Evolutionary conservation across 441 rosid genomes (phyloP), one percentile per base, ranked within the genome.

Genomic region (Populus hybrid): DNA sequence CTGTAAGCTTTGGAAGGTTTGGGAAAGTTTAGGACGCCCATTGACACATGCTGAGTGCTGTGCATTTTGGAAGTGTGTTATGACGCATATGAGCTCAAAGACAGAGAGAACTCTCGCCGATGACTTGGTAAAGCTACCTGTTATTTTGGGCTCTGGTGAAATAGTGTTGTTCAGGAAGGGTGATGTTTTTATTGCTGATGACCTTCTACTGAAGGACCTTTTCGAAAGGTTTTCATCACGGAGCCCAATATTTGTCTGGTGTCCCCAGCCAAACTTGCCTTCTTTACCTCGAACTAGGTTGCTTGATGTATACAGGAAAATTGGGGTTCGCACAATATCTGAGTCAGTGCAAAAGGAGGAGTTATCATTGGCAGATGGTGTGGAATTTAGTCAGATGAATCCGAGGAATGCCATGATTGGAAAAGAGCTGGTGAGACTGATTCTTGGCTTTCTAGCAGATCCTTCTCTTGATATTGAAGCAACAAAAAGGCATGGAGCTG

Each of bases 131-230:
- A 89, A 87, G 85, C 74, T 92, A 45, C 97, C 95, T 0, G 93
- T 86, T 40, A 77, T 79, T 45, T 80, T 86, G 29, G 72, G 69
- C 53, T 78, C 82, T 1, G 88, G 79, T 64, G 88, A 80, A 68
- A 73, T 93, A 31, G 0, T 84, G 72, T 76, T 93, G 64, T 12
- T 68, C 0, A 79, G 86, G 69, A 89, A 82, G 78, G 66, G 38
- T 26, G 91, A 90, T 72, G 91, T 88, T 77, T 92, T 88, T 73
- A 82, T 93, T 24, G 90, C 92, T 7, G 98, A 93, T 83, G 95
- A 93, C 72, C 87, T 92, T 78, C 86, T 77, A 21, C 83, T 90
- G 50, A 86, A 90, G 67, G 94, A 90, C 56, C 82, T 88, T 3
- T 90, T 90, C 38, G 75, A 68, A 10, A 53, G 66, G 20, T 10